Percentiles rank a stretch among this genome's conserved stretches.
These are phyloP conservation scores for Aureobasidium mangrovei DNA, from an alignment of 2,329 filamentous ascomycete species.

Conservation along the genomic window DNA sequence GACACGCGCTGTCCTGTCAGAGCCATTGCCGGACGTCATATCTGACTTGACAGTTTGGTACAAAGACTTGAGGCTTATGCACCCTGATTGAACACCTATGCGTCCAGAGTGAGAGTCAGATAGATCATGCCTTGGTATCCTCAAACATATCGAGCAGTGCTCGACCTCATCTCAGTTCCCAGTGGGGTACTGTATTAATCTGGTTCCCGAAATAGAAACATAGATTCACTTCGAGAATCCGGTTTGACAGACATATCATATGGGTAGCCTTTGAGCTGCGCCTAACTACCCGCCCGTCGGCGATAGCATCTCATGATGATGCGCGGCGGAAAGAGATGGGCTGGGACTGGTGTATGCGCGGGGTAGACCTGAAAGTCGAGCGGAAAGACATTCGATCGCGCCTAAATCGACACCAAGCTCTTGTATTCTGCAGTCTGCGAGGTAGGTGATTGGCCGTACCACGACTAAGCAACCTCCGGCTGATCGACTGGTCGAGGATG, in stretches of 20 bases:
- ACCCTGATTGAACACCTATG: neutral
- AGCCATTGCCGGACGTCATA: conserved; percentile 7
- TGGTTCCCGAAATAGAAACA: conserved; percentile 2
- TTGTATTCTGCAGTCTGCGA: neutral
- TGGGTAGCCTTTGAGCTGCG: neutral
- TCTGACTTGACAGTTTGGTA: conserved; percentile 9
- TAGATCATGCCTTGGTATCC: neutral
- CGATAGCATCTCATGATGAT: conserved; percentile 3
- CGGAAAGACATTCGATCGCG: too few relatives aligned
- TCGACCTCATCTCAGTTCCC: neutral
- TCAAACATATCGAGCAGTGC: conserved; percentile 2
- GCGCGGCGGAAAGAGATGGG: neutral
- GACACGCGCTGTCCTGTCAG: conserved; percentile 8
- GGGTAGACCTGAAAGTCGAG: neutral
- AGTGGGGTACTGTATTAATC: neutral
- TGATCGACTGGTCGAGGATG: conserved; percentile 3
- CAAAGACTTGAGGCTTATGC: conserved; percentile 2
- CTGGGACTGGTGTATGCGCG: neutral
- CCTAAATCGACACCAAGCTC: neutral
- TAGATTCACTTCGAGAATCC: neutral
- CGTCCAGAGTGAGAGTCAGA: neutral
- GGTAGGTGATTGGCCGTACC: neutral
- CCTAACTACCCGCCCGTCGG: neutral
- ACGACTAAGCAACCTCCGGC: conserved; percentile 5
- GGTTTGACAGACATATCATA: neutral